Percentiles rank a stretch among this genome's conserved stretches.
Evolutionary conservation across 345 rosid genomes (phyloP).

Genomic region (Angophora floribunda): DNA sequence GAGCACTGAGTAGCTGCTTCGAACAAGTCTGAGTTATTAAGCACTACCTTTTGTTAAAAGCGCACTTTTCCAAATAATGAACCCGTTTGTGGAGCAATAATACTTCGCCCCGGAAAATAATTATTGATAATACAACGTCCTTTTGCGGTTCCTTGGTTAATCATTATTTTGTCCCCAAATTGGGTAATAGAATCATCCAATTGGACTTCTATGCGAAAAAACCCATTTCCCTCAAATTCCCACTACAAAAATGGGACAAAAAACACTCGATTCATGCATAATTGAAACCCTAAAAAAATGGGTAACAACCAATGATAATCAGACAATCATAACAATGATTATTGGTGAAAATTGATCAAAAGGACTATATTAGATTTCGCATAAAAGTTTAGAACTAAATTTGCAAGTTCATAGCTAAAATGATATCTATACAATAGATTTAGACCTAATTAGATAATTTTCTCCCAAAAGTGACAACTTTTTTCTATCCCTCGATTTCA

Average conservation of each 20-base stretch:
- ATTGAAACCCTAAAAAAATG: not conserved
- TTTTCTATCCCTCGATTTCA: too few relatives aligned
- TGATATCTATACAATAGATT: too few relatives aligned
- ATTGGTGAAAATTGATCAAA: too few relatives aligned
- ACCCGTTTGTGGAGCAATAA: not conserved
- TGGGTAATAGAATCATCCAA: not conserved
- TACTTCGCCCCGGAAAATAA: not conserved
- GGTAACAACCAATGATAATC: accelerated
- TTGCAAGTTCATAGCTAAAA: too few relatives aligned
- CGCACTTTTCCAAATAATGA: not conserved
- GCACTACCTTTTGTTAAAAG: not conserved
- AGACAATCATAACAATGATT: not conserved
- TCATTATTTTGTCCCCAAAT: not conserved
- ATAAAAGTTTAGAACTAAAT: too few relatives aligned
- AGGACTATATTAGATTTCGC: too few relatives aligned
- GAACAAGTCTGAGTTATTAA: not conserved
- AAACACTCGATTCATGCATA: not conserved
- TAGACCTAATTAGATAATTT: too few relatives aligned
- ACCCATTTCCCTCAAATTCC: not conserved
- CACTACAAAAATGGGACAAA: not conserved
- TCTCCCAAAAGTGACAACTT: too few relatives aligned
- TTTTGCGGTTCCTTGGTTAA: not conserved
- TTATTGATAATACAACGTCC: not conserved
- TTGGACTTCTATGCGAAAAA: not conserved
- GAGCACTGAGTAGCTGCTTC: too few relatives aligned